A percentile compares a stretch with the other conserved stretches of the same genome.
These are phyloP conservation scores for Aspergillus phoenicis DNA, from an alignment of 2,329 filamentous ascomycete genomes.

Conservation along the genomic window DNA sequence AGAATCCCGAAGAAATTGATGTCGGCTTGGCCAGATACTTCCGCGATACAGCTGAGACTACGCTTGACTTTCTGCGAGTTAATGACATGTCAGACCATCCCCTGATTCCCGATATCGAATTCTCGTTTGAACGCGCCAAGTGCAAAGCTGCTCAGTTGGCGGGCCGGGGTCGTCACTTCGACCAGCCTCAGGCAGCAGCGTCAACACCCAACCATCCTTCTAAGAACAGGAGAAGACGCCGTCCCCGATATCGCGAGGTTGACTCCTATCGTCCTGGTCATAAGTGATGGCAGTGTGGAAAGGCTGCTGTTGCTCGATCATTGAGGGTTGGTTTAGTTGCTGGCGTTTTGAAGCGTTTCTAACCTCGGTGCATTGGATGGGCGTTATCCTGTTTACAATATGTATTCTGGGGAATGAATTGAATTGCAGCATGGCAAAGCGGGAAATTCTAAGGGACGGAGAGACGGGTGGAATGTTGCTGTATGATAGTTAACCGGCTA, in stretches of 20 bases:
- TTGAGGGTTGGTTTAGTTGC: background rate
- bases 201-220: background rate
- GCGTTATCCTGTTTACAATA: background rate
- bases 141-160: constrained; percentile 39
- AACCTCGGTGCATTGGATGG: background rate
- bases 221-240: constrained; percentile 15
- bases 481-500: background rate
- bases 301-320: background rate
- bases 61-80: constrained; percentile 36
- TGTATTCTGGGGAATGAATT: background rate
- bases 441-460: background rate
- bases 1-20: constrained; percentile 26
- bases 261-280: constrained; percentile 31
- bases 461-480: background rate
- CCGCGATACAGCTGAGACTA: constrained; percentile 49
- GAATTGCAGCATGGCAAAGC: background rate
- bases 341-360: background rate
- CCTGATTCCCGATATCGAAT: constrained; percentile 37
- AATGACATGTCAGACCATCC: constrained; percentile 28
- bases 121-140: constrained; percentile 37
- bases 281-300: background rate
- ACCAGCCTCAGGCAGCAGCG: constrained; percentile 19
- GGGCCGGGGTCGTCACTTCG: constrained; percentile 44
- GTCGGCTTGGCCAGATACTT: constrained; percentile 42
- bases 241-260: constrained; percentile 13